phyloP scores from a whole-genome alignment of 306 rosid genomes.

The Leucaena leucocephala region DNA sequence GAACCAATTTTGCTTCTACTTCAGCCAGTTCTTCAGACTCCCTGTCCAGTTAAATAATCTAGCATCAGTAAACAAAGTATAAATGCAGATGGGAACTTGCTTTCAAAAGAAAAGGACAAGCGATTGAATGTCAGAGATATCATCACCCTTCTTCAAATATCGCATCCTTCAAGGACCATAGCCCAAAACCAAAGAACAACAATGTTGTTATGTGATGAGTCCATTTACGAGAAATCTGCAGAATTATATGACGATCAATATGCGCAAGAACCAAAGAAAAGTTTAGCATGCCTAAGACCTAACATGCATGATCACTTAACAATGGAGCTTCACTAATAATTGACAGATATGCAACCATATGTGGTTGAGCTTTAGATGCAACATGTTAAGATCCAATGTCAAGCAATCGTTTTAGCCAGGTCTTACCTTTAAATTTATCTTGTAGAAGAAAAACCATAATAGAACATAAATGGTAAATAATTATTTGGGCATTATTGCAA shows the following conservation, averaged over 20 bases:
- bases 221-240: conserved; percentile 72
- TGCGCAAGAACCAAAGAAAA: not conserved
- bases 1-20: conserved; percentile 75
- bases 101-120: conserved; percentile 8
- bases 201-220: conserved; percentile 72
- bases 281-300: not conserved
- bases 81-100: not conserved
- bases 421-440: not conserved
- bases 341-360: not conserved
- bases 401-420: not conserved
- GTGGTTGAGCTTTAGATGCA: not conserved
- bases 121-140: conserved; percentile 11
- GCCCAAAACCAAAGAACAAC: conserved; percentile 70
- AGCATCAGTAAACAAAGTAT: conserved; percentile 22
- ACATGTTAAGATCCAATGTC: not conserved
- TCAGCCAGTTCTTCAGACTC: conserved; percentile 74
- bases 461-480: not conserved
- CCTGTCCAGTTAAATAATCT: conserved; percentile 49
- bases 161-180: conserved; percentile 79
- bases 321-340: conserved; percentile 1
- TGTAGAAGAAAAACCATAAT: not conserved
- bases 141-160: conserved; percentile 60
- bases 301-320: not conserved
- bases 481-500: not conserved
- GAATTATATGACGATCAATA: conserved; percentile 21